Base-by-base conservation (phyloP, 1,139 yeast genomes). In the Blastobotrys persicus region DNA sequence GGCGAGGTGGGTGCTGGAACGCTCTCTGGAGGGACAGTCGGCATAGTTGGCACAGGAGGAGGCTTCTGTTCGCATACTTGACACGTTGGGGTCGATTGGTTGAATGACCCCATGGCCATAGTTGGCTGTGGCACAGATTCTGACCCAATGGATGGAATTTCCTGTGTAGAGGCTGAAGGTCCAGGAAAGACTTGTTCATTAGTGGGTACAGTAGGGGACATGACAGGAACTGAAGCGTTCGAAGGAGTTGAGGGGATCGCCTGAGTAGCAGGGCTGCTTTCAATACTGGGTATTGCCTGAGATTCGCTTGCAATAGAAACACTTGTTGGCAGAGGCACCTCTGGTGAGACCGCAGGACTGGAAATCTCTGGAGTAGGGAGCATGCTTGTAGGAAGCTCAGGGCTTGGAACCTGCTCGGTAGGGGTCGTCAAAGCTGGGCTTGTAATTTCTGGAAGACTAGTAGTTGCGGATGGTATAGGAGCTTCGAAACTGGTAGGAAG, bases 61-160 rank as follows among this genome's bases (percentile, higher is more conserved):
- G 41, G 41, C 14, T 37, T 37, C 28, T 37, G 41, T 19, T 18
- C 28, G 19, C 41, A 37, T 4, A 37, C 28, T 7, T 37, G 13
- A 16, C 41, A 37, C 3, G 28, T 23, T 9, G 41, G 41, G 11
- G 41, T 9, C 4, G 41, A 9, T 37, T 37, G 41, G 17, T 37
- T 37, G 26, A 19, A 37, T 4, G 41, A 37, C 3, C n/a, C 26
- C 13, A 16, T 16, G 5, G 28, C 5, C 19, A 32, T 32, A 5
- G 35, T n/a, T 32, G 35, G 35, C 12, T n/a, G 12, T 32, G 35
- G 13, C n/a, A n/a, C n/a, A 13, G 35, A 32, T 12, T 26, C 31
- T 32, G 35, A 32, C 4, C 6, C 35, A 5, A n/a, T 32, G 14
- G 31, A 26, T 31, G n/a, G 34, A 11, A 31, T 31, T 13, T 31